Base-by-base conservation (phyloP, 1,284 basidiomycete species). In the Malassezia slooffiae region DNA sequence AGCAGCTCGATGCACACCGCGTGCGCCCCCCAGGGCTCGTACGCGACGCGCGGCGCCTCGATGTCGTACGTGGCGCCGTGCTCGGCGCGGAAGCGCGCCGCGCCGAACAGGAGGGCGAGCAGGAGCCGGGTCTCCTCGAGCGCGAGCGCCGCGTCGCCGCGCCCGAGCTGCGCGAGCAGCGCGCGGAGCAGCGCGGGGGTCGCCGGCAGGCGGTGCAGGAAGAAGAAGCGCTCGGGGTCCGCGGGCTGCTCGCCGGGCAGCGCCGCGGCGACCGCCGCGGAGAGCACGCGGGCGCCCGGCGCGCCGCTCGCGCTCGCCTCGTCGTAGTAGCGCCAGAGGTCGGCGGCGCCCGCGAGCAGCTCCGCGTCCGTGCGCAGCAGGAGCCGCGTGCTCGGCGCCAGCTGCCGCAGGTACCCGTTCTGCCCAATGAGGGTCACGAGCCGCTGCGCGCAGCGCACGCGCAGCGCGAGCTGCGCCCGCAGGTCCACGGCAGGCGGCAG, bases 311-410 rank as follows among this genome's bases (percentile, higher is more conserved):
- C 34, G 29, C 47, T 41, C 20, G 44, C 37, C 20, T 81, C 77
- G 61, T 89, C 88, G 64, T 89, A 80, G 56, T 77, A 75, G 21
- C 79, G 66, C 91, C 91, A 97, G 15, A 96, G 73, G 29, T 85
- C 81, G 46, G 81, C 77, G 4, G 80, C 81, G 1, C 85, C 82
- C 50, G 82, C 81, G 11, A 95, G 73, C 57, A 87, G 85, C 72
- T 96, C 89, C 2, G 86, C 85, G 65, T 96, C 83, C n/a, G 76
- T 77, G 20, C 80, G 81, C 29, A 97, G 73, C 27, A 76, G 75
- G 55, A 89, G 80, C 24, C 86, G 78, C 43, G 80, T 80, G 27
- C 75, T 71, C 72, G 85, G 82, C 2, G 88, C 82, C 64, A 95
- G 80, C 82, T 90, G 55, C 24, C 51, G 51, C 9, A 63, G 33